Evolutionary conservation across 2,329 filamentous ascomycete genomes (phyloP).

Genomic region (Aspergillus brunneoviolaceus): DNA sequence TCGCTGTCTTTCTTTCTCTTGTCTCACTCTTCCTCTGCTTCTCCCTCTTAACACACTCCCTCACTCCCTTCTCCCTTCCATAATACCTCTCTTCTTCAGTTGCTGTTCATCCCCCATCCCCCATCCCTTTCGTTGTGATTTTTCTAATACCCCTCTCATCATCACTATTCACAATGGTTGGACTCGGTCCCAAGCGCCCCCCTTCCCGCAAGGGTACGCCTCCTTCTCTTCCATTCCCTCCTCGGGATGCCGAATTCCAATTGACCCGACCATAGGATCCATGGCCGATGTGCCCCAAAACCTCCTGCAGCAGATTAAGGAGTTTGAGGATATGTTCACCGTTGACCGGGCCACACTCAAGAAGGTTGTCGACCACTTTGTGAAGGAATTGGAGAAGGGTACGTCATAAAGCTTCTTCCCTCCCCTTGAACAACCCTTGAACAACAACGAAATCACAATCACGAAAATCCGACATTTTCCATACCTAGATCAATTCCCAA

Average conservation of each 20-base stretch:
- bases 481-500: too few species aligned
- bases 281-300: constrained; percentile 88
- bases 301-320: constrained; percentile 75
- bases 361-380: constrained; percentile 84
- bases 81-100: background rate
- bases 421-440: background rate
- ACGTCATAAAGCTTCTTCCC: constrained; percentile 22
- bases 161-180: constrained; percentile 56
- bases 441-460: too few species aligned
- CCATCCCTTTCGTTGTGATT: constrained; percentile 3
- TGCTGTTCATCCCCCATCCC: background rate
- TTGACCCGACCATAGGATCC: constrained; percentile 60
- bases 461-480: too few species aligned
- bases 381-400: constrained; percentile 85
- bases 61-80: constrained; percentile 3
- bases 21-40: background rate
- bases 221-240: constrained; percentile 1
- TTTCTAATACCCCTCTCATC: constrained; percentile 1
- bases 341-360: constrained; percentile 79
- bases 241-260: background rate
- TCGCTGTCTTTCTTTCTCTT: constrained; percentile 10
- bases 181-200: constrained; percentile 61
- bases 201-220: constrained; percentile 73
- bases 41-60: constrained; percentile 9
- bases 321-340: constrained; percentile 79